Conservation (phyloP, 306 rosid species). For the Gastrolobium bilobum region DNA sequence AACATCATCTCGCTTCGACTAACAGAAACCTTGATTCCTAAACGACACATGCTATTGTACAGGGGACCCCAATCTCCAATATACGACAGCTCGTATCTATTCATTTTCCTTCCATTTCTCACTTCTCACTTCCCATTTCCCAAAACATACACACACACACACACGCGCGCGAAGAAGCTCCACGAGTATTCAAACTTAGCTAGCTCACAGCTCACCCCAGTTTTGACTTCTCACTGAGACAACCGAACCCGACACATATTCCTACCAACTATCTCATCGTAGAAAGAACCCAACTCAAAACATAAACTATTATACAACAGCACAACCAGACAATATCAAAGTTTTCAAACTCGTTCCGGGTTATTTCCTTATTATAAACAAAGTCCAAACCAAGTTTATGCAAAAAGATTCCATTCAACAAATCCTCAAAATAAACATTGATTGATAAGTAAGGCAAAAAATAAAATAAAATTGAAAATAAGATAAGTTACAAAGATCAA, state of each 20-base stretch:
- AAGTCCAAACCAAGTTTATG: slow-evolving; percentile 57
- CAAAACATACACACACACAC: slow-evolving; percentile 37
- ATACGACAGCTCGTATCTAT: slow-evolving; percentile 43
- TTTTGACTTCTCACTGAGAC: slow-evolving; percentile 75
- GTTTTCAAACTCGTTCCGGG: slow-evolving; percentile 57
- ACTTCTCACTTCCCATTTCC: slow-evolving; percentile 40
- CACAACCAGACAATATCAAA: slow-evolving; percentile 49
- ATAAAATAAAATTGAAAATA: neutral
- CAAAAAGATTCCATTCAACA: slow-evolving; percentile 57
- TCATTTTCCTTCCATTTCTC: neutral
- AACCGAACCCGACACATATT: slow-evolving; percentile 85
- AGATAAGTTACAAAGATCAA: slow-evolving; percentile 41
- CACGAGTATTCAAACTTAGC: neutral
- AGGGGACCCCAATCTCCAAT: slow-evolving; percentile 51
- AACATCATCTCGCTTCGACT: slow-evolving; percentile 50
- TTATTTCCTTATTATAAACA: slow-evolving; percentile 40
- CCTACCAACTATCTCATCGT: slow-evolving; percentile 71
- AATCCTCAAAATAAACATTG: neutral
- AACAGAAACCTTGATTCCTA: slow-evolving; percentile 57
- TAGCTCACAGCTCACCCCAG: neutral
- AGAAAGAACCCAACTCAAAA: slow-evolving; percentile 37
- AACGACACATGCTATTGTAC: slow-evolving; percentile 60
- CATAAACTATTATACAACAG: neutral
- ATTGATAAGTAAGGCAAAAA: neutral
- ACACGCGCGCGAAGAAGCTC: too few species aligned